Evolutionary conservation across 768 basidiomycete genomes (phyloP).

Genomic region (Rhodotorula paludigena): DNA sequence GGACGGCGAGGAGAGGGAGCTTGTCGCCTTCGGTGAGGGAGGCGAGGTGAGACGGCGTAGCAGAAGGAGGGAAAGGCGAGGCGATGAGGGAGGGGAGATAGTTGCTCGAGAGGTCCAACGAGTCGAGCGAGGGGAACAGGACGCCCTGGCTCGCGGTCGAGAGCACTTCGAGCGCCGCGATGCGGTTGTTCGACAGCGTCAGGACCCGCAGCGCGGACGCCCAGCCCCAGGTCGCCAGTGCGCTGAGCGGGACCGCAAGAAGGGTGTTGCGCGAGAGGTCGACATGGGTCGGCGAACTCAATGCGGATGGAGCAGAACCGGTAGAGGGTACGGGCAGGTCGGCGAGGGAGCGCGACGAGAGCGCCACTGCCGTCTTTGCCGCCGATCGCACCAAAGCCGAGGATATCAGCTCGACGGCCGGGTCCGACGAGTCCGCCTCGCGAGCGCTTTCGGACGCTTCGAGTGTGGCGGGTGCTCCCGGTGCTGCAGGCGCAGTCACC

Average conservation of each 20-base stretch:
- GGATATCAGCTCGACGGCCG: slow-evolving; percentile 2
- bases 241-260: not conserved
- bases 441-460: not conserved
- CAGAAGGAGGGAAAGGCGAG: not conserved
- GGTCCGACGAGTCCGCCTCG: not conserved
- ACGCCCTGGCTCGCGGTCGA: no score
- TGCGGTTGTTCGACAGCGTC: slow-evolving; percentile 6
- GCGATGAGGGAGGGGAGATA: not conserved
- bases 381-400: not conserved
- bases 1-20: not conserved
- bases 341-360: slow-evolving; percentile 7
- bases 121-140: not conserved
- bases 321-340: slow-evolving; percentile 3
- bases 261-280: slow-evolving; percentile 25
- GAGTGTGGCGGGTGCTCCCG: not conserved
- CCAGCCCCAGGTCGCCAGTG: slow-evolving; percentile 17
- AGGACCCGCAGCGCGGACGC: slow-evolving; percentile 5
- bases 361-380: not conserved
- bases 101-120: slow-evolving; percentile 23
- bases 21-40: not conserved
- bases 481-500: not conserved
- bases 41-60: not conserved
- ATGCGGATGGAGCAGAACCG: not conserved
- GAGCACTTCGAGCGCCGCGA: slow-evolving; percentile 1
- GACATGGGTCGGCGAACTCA: not conserved